Base-by-base conservation (phyloP, 192 early-diverging fungal genomes). In the Phycomyces blakesleeanus region DNA sequence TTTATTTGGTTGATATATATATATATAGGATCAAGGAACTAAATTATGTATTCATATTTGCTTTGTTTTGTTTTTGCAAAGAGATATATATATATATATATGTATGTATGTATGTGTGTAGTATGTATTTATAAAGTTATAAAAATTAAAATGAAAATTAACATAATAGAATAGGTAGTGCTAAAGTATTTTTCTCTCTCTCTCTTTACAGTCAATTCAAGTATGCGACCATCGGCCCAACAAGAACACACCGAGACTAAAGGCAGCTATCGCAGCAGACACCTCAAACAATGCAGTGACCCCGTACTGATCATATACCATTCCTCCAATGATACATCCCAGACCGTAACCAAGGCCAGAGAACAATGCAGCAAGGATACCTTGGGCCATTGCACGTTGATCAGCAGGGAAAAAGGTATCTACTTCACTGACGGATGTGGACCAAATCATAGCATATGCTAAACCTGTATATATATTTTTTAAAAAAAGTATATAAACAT, bases 361-460 rank as follows among this genome's bases (percentile, higher is more conserved):
- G 26, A 67, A 67, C n/a, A 65, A 34, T 2, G 65, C 60, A 11
- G 65, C 71, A 8, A 73, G 18, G 40, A 67, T 73, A 11, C 71
- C 71, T 59, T 73, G 71, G 18, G 65, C 71, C 5, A 73, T 59
- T 6, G 65, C 60, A 9, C 71, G 64, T 47, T 73, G 71, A 38
- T 73, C 61, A 8, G 41, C 49, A 27, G 71, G 60, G 24, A 73
- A 73, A 26, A 66, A 67, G 0, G 39, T n/a, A 16, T 73, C 71
- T 1, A 73, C 71, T 59, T 73, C 60, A 29, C 52, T 59, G 5
- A 73, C 71, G 39, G 60, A 61, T 21, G 65, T 67, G 15, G 65
- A 67, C 71, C 71, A 73, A 25, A 73, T 57, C 37, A 67, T 53
- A 18, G 71, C 71, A 22, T 63, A 69, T 5, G 54, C 61, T 20